Percentiles rank a stretch among this genome's conserved stretches.
phyloP scores from a whole-genome alignment of 1,284 basidiomycete genomes.

The Microbotryomycetes sp. region DNA sequence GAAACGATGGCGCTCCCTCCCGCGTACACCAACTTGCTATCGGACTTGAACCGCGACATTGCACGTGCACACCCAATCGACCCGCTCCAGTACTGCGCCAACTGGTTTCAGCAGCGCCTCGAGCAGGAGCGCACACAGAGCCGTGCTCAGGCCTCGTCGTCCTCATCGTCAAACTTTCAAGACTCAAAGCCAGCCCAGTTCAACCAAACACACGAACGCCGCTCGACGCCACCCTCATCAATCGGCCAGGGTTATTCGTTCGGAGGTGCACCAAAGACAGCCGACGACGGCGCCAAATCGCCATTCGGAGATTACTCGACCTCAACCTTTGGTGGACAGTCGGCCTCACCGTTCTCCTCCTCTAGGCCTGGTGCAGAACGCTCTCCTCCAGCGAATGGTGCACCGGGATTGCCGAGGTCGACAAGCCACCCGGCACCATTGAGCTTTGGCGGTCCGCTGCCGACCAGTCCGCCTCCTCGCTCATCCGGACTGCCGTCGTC shows the following conservation, averaged over 20 bases:
- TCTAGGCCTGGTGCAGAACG: conserved; percentile 29
- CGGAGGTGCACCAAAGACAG: conserved; percentile 16
- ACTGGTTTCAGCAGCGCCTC: conserved; percentile 84
- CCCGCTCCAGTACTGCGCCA: conserved; percentile 86
- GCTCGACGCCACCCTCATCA: conserved; percentile 46
- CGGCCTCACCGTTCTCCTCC: conserved; percentile 44
- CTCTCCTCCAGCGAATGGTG: conserved; percentile 22
- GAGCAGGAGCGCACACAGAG: conserved; percentile 63
- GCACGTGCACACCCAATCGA: conserved; percentile 78
- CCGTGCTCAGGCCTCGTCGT: conserved; percentile 35
- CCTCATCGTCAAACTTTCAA: background rate
- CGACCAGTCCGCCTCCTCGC: background rate
- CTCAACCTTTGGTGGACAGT: background rate
- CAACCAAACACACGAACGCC: conserved; percentile 46
- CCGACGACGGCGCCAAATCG: background rate
- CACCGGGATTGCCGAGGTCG: conserved; percentile 13
- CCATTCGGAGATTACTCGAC: conserved; percentile 1
- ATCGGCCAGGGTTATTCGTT: conserved; percentile 33
- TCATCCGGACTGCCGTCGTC: background rate
- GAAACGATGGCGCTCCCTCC: conserved; percentile 31
- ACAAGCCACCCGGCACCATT: conserved; percentile 6
- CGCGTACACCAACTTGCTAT: conserved; percentile 50
- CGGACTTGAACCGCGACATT: conserved; percentile 78
- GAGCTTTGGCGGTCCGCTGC: conserved; percentile 10
- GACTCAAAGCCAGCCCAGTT: background rate